Evolutionary conservation across 2,329 filamentous ascomycete species (phyloP).

Genomic region (Iodosphaeria phyllophila): DNA sequence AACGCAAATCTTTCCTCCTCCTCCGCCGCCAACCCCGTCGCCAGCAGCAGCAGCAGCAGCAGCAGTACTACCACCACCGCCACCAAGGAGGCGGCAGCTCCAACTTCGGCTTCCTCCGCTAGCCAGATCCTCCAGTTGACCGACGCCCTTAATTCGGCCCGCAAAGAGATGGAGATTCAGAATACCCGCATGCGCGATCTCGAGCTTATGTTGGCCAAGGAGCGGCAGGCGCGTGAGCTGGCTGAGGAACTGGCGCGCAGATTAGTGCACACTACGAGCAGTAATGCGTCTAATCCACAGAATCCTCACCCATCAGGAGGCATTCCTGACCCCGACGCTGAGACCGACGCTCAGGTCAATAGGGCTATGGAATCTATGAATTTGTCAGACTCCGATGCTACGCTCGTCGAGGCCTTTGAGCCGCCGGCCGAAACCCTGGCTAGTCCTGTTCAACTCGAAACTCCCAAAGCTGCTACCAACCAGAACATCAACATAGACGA

Average conservation of each 20-base stretch:
- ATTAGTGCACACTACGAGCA: constrained; percentile 37
- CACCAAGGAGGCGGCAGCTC: too few relatives aligned
- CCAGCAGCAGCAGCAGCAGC: too few relatives aligned
- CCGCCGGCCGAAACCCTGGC: constrained; percentile 17
- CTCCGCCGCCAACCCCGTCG: too few relatives aligned
- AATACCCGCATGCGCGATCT: constrained; percentile 61
- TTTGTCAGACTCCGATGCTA: too few relatives aligned
- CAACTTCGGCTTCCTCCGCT: constrained; percentile 20
- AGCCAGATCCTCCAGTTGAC: constrained; percentile 71
- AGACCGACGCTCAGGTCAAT: constrained; percentile 18
- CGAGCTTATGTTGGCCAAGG: constrained; percentile 59
- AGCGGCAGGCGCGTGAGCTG: constrained; percentile 62
- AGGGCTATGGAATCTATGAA: too few relatives aligned
- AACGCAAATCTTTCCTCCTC: too few relatives aligned
- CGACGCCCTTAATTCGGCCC: constrained; percentile 67
- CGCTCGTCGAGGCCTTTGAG: constrained; percentile 28
- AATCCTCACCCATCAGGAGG: too few relatives aligned
- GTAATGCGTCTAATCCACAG: constrained; percentile 19
- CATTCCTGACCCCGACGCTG: constrained; percentile 14
- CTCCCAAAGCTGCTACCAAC: constrained; percentile 5
- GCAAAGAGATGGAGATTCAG: constrained; percentile 75
- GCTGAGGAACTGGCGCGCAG: constrained; percentile 68
- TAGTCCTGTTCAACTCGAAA: constrained; percentile 6
- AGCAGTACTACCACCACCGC: too few relatives aligned
- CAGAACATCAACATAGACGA: too few relatives aligned